Percentiles rank a stretch among this genome's conserved stretches.
Evolutionary conservation across 208 protist species (phyloP).

Genomic region (Leishmania tropica): DNA sequence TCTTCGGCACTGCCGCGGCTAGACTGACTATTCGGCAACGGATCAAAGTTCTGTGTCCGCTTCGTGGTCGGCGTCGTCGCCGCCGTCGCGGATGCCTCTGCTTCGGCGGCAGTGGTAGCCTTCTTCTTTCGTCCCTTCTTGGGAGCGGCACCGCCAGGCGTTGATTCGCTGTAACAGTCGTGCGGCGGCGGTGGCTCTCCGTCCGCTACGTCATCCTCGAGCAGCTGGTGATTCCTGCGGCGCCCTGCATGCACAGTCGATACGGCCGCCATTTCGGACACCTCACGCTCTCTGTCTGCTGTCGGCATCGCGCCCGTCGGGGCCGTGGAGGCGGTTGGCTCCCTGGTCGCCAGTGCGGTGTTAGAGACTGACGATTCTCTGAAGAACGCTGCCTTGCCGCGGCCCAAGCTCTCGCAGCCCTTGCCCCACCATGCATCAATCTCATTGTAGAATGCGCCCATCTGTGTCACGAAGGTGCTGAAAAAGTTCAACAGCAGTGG

Average conservation of each 20-base stretch:
- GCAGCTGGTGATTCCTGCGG: conserved; percentile 2
- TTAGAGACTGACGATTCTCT: conserved; percentile 14
- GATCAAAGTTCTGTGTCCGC: neutral
- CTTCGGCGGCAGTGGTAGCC: neutral
- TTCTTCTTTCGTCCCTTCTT: conserved; percentile 30
- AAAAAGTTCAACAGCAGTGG: conserved; percentile 74
- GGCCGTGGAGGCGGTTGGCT: conserved; percentile 2
- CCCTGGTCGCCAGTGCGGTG: neutral
- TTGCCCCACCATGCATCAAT: conserved; percentile 26
- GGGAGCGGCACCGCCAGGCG: neutral
- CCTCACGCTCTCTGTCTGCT: neutral
- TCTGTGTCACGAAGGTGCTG: conserved; percentile 58
- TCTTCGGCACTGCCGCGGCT: conserved; percentile 17
- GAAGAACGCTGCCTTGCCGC: conserved; percentile 36
- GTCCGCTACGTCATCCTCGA: conserved; percentile 10
- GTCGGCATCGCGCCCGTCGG: conserved; percentile 1
- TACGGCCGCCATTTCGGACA: conserved; percentile 15
- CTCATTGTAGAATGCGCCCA: conserved; percentile 47
- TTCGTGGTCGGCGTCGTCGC: neutral
- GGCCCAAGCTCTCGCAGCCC: conserved; percentile 35
- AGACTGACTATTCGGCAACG: conserved; percentile 6
- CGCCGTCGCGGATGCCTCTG: neutral
- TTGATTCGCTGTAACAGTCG: neutral
- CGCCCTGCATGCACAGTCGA: neutral
- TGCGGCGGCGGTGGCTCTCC: neutral